A percentile compares a stretch with the other conserved stretches of the same genome.
Conservation (phyloP, 1,284 basidiomycete species). For the Retiboletus fuscus region DNA sequence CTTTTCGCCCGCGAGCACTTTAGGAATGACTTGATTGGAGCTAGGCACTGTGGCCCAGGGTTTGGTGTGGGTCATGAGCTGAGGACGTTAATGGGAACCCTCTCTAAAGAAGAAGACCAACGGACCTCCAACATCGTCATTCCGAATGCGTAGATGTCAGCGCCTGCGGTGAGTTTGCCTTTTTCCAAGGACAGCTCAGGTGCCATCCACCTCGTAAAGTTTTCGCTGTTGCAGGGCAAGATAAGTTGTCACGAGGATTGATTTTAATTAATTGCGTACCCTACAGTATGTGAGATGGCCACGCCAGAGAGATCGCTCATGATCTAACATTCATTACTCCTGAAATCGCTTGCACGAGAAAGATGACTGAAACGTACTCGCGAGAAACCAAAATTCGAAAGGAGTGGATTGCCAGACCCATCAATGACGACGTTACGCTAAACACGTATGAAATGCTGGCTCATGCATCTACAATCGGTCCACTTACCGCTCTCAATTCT, state of each 20-base stretch:
- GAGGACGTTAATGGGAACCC: neutral
- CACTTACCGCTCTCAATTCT: neutral
- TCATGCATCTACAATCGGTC: neutral
- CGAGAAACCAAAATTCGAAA: conserved; percentile 2
- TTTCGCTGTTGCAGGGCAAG: neutral
- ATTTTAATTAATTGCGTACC: neutral
- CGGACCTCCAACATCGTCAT: neutral
- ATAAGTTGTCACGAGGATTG: neutral
- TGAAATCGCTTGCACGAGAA: neutral
- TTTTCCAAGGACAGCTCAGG: neutral
- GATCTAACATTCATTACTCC: neutral
- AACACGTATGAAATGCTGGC: neutral
- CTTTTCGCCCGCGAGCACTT: neutral
- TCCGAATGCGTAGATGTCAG: conserved; percentile 1
- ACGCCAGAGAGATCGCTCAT: conserved; percentile 4
- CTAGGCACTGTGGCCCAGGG: neutral
- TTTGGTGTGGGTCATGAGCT: conserved; percentile 5
- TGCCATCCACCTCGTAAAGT: conserved; percentile 2
- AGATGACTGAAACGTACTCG: neutral
- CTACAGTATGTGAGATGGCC: neutral
- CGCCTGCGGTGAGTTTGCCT: neutral
- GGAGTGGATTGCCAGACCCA: neutral
- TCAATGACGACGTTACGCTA: neutral
- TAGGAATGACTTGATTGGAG: neutral
- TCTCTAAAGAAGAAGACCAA: neutral